Percentiles rank a stretch among this genome's conserved stretches.
Conservation (phyloP, 495 filamentous ascomycete genomes). For the Usnea hakonensis region DNA sequence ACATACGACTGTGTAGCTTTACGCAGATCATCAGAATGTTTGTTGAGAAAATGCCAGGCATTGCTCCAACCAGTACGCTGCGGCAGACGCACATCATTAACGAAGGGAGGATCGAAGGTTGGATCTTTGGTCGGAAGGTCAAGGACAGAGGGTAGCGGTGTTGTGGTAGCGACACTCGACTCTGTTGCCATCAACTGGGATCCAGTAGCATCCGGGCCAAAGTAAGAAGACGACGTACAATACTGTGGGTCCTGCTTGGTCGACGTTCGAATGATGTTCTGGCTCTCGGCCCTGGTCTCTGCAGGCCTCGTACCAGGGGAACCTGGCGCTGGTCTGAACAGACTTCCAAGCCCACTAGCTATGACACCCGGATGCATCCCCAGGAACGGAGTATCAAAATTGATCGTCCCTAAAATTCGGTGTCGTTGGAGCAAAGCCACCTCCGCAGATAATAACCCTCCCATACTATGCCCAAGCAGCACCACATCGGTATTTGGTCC, state of each 20-base stretch:
- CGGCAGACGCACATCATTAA: slow-evolving; percentile 59
- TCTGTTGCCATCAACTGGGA: not conserved
- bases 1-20: slow-evolving; percentile 65
- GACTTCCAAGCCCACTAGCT: slow-evolving; percentile 64
- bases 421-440: slow-evolving; percentile 64
- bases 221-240: not conserved
- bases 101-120: slow-evolving; percentile 64
- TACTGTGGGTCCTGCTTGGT: not conserved
- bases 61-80: slow-evolving; percentile 59
- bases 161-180: not conserved
- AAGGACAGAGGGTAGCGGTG: slow-evolving; percentile 1
- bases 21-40: slow-evolving; percentile 62
- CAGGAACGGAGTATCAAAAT: slow-evolving; percentile 78
- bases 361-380: slow-evolving; percentile 88
- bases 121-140: slow-evolving; percentile 40
- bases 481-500: slow-evolving; percentile 67
- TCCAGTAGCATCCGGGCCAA: slow-evolving; percentile 8
- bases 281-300: not conserved
- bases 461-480: slow-evolving; percentile 84
- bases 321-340: slow-evolving; percentile 56
- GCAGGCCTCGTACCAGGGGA: slow-evolving; percentile 18
- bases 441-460: slow-evolving; percentile 76
- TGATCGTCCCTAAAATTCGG: slow-evolving; percentile 73
- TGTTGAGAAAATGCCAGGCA: slow-evolving; percentile 68
- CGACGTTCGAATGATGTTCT: not conserved